phyloP scores from a whole-genome alignment of 1,139 yeast species.

The Diutina sp. region DNA sequence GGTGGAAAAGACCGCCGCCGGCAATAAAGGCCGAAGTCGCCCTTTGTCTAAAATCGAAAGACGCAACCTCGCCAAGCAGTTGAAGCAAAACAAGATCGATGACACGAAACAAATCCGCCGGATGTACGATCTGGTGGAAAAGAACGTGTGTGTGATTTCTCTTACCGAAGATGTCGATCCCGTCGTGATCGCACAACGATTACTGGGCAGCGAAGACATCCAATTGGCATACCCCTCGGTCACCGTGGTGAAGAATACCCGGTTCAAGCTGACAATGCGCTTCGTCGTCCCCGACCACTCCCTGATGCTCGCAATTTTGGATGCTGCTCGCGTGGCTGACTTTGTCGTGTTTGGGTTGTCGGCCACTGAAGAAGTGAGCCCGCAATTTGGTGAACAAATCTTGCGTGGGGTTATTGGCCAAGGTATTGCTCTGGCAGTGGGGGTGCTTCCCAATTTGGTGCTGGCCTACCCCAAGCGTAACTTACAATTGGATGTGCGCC shows the following conservation, averaged over 20 bases:
- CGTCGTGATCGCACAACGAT: conserved; percentile 35
- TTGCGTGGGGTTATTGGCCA: conserved; percentile 82
- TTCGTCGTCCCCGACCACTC: conserved; percentile 62
- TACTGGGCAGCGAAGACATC: conserved; percentile 17
- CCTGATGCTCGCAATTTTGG: conserved; percentile 59
- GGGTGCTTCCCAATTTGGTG: conserved; percentile 67
- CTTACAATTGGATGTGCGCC: conserved; percentile 65
- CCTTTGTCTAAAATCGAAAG: conserved; percentile 52
- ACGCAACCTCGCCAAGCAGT: conserved; percentile 67
- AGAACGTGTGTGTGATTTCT: conserved; percentile 70
- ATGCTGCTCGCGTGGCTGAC: conserved; percentile 83
- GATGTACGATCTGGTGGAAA: conserved; percentile 78
- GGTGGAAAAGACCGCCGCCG: conserved; percentile 44
- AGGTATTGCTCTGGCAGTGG: conserved; percentile 77
- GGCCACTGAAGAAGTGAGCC: conserved; percentile 72
- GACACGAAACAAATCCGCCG: conserved; percentile 40
- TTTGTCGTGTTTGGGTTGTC: conserved; percentile 79
- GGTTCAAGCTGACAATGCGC: conserved; percentile 68
- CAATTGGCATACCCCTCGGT: conserved; percentile 33
- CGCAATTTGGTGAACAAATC: conserved; percentile 73
- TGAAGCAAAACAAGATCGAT: conserved; percentile 58
- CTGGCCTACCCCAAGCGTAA: conserved; percentile 61
- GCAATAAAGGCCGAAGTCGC: conserved; percentile 22
- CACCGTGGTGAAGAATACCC: conserved; percentile 33
- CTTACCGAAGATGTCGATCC: conserved; percentile 62